Evolutionary conservation across 1,284 basidiomycete species (phyloP).

Genomic region (Malassezia obtusa): DNA sequence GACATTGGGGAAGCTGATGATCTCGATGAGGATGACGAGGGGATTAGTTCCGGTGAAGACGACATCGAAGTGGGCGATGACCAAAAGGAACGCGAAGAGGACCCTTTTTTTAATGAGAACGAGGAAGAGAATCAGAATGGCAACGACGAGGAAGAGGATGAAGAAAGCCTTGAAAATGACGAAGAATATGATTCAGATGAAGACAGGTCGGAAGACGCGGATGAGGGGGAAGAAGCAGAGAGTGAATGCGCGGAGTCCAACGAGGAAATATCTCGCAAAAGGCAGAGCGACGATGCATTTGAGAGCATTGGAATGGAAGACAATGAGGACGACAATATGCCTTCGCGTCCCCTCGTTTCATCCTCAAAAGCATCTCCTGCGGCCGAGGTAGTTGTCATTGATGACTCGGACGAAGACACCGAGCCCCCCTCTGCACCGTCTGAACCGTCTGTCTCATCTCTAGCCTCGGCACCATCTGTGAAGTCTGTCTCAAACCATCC

Average conservation of each 20-base stretch:
- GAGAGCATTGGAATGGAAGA: too few species aligned
- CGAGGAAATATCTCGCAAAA: not conserved
- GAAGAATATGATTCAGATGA: not conserved
- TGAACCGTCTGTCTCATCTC: not conserved
- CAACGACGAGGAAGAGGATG: not conserved
- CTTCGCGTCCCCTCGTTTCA: not conserved
- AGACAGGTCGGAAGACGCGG: not conserved
- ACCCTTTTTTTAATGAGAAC: too few species aligned
- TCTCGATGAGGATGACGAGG: not conserved
- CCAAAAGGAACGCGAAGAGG: too few species aligned
- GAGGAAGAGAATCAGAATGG: not conserved
- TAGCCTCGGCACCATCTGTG: not conserved
- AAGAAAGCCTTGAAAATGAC: not conserved
- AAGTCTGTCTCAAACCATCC: not conserved
- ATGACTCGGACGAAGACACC: constrained; percentile 2
- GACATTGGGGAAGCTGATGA: not conserved
- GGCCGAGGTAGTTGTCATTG: not conserved
- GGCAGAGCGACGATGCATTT: not conserved
- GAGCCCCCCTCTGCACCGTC: not conserved
- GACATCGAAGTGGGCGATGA: too few species aligned
- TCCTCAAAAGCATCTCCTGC: too few species aligned
- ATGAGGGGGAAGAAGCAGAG: not conserved
- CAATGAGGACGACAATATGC: not conserved
- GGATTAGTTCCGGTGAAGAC: too few species aligned
- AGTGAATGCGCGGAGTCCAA: not conserved